Evolutionary conservation across 1,284 basidiomycete genomes (phyloP).

Genomic region (Pseudozyma thailandica): DNA sequence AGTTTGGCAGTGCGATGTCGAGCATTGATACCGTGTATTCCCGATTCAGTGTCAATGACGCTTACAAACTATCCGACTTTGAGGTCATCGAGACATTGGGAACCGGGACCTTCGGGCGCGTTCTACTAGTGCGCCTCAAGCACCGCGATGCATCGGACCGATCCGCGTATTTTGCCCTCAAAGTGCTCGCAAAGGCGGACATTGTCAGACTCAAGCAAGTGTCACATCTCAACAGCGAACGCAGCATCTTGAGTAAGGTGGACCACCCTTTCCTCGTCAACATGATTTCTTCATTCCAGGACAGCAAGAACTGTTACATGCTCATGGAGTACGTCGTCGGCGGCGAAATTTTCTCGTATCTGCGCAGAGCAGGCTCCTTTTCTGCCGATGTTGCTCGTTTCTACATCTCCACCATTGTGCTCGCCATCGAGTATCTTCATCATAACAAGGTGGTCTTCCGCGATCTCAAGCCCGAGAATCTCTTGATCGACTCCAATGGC

Average conservation of each 20-base stretch:
- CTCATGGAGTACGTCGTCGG: slow-evolving; percentile 72
- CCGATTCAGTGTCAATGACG: background rate
- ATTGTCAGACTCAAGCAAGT: slow-evolving; percentile 73
- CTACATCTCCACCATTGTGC: slow-evolving; percentile 71
- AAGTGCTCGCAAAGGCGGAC: slow-evolving; percentile 72
- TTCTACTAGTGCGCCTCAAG: slow-evolving; percentile 53
- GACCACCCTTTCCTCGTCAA: slow-evolving; percentile 66
- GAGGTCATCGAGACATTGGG: slow-evolving; percentile 55
- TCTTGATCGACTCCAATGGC: slow-evolving; percentile 54
- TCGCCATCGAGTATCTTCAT: slow-evolving; percentile 69
- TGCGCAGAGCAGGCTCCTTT: slow-evolving; percentile 69
- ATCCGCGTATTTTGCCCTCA: slow-evolving; percentile 70
- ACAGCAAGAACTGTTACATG: slow-evolving; percentile 72
- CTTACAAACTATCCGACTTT: slow-evolving; percentile 44
- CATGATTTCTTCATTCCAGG: slow-evolving; percentile 64
- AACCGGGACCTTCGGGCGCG: slow-evolving; percentile 63
- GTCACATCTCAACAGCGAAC: slow-evolving; percentile 73
- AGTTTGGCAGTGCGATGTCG: background rate
- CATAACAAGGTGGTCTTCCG: slow-evolving; percentile 61
- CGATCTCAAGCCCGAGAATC: slow-evolving; percentile 67
- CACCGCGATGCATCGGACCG: slow-evolving; percentile 19
- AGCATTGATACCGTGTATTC: background rate
- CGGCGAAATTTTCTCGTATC: slow-evolving; percentile 72
- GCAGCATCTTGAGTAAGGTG: slow-evolving; percentile 69
- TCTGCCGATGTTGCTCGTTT: slow-evolving; percentile 72